A percentile compares a stretch with the other conserved stretches of the same genome.
Evolutionary conservation across 345 rosid genomes (phyloP).

Genomic region (Arabis alpina): DNA sequence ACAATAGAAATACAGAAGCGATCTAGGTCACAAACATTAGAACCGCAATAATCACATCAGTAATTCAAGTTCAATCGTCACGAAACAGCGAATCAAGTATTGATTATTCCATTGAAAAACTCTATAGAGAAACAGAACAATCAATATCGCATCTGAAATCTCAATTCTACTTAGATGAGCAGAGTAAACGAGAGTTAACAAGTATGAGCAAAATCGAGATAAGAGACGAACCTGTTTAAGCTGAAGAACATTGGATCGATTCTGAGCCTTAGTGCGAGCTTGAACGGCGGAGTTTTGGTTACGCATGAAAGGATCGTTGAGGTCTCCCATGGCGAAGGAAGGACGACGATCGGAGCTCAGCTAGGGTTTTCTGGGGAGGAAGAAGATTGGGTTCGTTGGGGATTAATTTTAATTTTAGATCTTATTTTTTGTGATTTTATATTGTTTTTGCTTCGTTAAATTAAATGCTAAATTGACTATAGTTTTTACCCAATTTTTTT

Average conservation of each 20-base stretch:
- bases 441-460: too few relatives aligned
- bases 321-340: slow-evolving; percentile 63
- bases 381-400: slow-evolving; percentile 7
- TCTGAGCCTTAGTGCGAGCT: slow-evolving; percentile 86
- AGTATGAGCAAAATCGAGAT: not conserved
- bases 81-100: not conserved
- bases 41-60: not conserved
- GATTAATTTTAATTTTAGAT: not conserved
- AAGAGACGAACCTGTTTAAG: slow-evolving; percentile 74
- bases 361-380: slow-evolving; percentile 42
- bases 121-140: slow-evolving; percentile 5
- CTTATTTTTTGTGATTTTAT: too few relatives aligned
- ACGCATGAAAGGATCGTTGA: slow-evolving; percentile 85
- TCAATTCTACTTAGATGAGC: not conserved
- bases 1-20: slow-evolving; percentile 3
- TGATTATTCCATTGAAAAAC: slow-evolving; percentile 2
- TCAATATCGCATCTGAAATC: slow-evolving; percentile 10
- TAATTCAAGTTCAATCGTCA: slow-evolving; percentile 7
- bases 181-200: not conserved
- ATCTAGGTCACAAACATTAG: slow-evolving; percentile 3
- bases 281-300: slow-evolving; percentile 83
- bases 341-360: slow-evolving; percentile 28
- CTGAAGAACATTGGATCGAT: slow-evolving; percentile 92
- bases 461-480: too few relatives aligned
- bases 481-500: too few relatives aligned